These are phyloP conservation scores for Suillus lakei DNA, from an alignment of 768 basidiomycete species.

Conservation along the genomic window DNA sequence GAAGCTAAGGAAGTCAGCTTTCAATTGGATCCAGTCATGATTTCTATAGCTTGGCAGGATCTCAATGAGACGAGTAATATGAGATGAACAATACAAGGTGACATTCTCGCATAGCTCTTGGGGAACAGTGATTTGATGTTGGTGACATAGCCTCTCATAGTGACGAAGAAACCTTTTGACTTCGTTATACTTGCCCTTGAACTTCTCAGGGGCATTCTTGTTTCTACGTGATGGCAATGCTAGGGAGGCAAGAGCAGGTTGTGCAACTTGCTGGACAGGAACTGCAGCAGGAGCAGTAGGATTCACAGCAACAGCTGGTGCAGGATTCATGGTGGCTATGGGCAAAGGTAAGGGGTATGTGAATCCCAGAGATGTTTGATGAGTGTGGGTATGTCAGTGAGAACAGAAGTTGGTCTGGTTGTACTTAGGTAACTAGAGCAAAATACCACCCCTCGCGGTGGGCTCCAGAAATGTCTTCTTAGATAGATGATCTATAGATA, in stretches of 20 bases:
- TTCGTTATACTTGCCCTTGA: not conserved
- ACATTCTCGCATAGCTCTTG: constrained; percentile 16
- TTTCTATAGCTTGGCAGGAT: constrained; percentile 1
- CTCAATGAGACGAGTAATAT: constrained; percentile 10
- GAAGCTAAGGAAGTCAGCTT: constrained; percentile 6
- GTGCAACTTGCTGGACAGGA: too few relatives aligned
- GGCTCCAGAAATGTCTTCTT: not conserved
- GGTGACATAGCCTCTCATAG: not conserved
- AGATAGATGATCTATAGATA: not conserved
- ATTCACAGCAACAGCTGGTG: too few relatives aligned
- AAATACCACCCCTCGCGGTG: not conserved
- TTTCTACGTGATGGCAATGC: too few relatives aligned
- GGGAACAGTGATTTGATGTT: not conserved
- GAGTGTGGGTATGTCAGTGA: too few relatives aligned
- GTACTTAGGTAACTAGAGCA: not conserved
- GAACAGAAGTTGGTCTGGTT: too few relatives aligned
- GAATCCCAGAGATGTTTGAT: too few relatives aligned
- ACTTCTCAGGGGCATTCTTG: not conserved
- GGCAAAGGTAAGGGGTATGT: too few relatives aligned
- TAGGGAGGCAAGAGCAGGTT: too few relatives aligned
- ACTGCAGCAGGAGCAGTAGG: too few relatives aligned
- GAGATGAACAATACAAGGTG: constrained; percentile 15
- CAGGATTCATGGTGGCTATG: too few relatives aligned
- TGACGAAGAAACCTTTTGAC: not conserved
- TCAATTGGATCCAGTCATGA: constrained; percentile 2